Evolutionary conservation across 2,329 filamentous ascomycete species (phyloP).

Genomic region (Allantophomopsis lycopodina): DNA sequence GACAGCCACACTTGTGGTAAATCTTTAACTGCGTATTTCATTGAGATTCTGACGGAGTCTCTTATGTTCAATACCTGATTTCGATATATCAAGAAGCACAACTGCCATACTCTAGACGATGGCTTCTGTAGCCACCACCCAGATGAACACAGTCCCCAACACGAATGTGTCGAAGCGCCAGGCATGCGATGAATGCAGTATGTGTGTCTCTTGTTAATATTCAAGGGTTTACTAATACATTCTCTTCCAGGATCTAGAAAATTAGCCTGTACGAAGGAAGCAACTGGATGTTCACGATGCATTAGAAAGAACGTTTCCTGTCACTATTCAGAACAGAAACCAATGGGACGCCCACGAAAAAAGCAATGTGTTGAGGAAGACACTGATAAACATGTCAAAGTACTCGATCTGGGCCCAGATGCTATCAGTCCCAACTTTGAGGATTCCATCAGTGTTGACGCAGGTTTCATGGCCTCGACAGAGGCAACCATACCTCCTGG

Average conservation of each 20-base stretch:
- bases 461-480: too few relatives aligned
- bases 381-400: not conserved
- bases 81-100: too few relatives aligned
- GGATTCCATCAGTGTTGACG: too few relatives aligned
- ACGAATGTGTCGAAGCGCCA: conserved; percentile 31
- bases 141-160: not conserved
- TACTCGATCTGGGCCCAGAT: not conserved
- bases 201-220: conserved; percentile 1
- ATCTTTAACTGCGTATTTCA: too few relatives aligned
- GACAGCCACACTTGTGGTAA: too few relatives aligned
- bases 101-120: conserved; percentile 1
- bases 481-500: too few relatives aligned
- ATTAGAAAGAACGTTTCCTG: conserved; percentile 40
- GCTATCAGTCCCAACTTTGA: too few relatives aligned
- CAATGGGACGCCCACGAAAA: conserved; percentile 52
- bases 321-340: conserved; percentile 51
- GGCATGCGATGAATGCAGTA: conserved; percentile 56
- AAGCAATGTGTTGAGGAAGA: conserved; percentile 21
- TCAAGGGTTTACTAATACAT: conserved; percentile 4
- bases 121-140: conserved; percentile 3
- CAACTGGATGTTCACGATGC: conserved; percentile 44
- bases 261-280: conserved; percentile 50
- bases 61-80: too few relatives aligned
- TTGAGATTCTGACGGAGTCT: too few relatives aligned
- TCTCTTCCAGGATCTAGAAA: conserved; percentile 39